Evolutionary conservation across 345 rosid genomes (phyloP).

Genomic region (Populus euphratica): DNA sequence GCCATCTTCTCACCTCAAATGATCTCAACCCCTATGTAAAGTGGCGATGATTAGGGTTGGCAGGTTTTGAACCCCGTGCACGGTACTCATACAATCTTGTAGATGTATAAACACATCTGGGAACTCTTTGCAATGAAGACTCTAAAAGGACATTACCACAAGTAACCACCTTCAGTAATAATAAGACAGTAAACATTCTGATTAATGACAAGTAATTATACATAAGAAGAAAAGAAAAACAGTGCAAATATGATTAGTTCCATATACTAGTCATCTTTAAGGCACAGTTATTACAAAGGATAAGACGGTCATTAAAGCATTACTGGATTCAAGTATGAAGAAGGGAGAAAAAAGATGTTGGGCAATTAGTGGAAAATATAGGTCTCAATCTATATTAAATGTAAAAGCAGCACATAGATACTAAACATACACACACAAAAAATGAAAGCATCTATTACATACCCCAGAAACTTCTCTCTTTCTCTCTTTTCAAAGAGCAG

Average conservation of each 20-base stretch:
- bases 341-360: not conserved
- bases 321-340: not conserved
- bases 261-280: not conserved
- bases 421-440: not conserved
- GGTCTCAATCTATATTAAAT: not conserved
- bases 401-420: not conserved
- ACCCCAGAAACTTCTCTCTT: slow-evolving; percentile 95
- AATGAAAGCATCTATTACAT: slow-evolving; percentile 20
- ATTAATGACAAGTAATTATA: not conserved
- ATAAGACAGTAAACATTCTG: not conserved
- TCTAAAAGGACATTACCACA: slow-evolving; percentile 94
- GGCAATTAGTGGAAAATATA: not conserved
- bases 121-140: slow-evolving; percentile 87
- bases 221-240: not conserved
- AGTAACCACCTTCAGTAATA: slow-evolving; percentile 73
- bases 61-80: slow-evolving; percentile 89
- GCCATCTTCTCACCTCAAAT: slow-evolving; percentile 55
- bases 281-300: not conserved
- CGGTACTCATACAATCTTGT: slow-evolving; percentile 85
- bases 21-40: slow-evolving; percentile 85
- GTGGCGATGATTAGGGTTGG: slow-evolving; percentile 68
- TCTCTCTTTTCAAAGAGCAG: slow-evolving; percentile 5
- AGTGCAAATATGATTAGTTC: not conserved
- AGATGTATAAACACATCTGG: slow-evolving; percentile 85
- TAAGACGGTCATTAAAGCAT: not conserved